phyloP scores from a whole-genome alignment of 805 yeast species.

The Saitoella complicata region DNA sequence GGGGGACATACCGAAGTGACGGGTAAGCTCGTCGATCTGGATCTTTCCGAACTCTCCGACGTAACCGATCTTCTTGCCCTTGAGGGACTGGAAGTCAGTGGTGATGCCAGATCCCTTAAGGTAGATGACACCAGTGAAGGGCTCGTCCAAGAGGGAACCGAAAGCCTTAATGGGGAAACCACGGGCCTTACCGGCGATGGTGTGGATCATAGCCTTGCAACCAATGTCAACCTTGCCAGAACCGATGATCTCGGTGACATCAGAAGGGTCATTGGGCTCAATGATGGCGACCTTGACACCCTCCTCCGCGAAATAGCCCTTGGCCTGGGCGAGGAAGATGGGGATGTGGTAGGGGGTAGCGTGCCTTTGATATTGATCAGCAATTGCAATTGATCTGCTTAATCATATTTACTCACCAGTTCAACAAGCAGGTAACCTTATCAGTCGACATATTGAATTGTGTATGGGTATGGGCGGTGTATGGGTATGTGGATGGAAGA shows the following conservation, averaged over 20 bases:
- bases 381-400: neutral
- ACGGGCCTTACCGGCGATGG: conserved; percentile 43
- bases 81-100: conserved; percentile 33
- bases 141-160: conserved; percentile 40
- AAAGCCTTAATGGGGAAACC: conserved; percentile 42
- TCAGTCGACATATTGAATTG: conserved; percentile 25
- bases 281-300: conserved; percentile 36
- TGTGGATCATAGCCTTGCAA: conserved; percentile 43
- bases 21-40: conserved; percentile 39
- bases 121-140: conserved; percentile 40
- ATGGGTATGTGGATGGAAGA: neutral
- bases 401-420: conserved; percentile 23
- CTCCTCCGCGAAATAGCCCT: conserved; percentile 35
- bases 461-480: neutral
- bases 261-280: conserved; percentile 43
- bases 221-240: conserved; percentile 45
- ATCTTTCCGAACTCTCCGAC: conserved; percentile 47
- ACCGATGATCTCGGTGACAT: conserved; percentile 41
- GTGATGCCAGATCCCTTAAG: conserved; percentile 36
- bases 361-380: conserved; percentile 13
- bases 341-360: conserved; percentile 43
- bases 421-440: conserved; percentile 35
- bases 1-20: conserved; percentile 40
- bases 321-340: conserved; percentile 32
- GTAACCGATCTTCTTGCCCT: conserved; percentile 39